Conservation (phyloP, 768 basidiomycete genomes). For the Termitomyces eurrhizus region DNA sequence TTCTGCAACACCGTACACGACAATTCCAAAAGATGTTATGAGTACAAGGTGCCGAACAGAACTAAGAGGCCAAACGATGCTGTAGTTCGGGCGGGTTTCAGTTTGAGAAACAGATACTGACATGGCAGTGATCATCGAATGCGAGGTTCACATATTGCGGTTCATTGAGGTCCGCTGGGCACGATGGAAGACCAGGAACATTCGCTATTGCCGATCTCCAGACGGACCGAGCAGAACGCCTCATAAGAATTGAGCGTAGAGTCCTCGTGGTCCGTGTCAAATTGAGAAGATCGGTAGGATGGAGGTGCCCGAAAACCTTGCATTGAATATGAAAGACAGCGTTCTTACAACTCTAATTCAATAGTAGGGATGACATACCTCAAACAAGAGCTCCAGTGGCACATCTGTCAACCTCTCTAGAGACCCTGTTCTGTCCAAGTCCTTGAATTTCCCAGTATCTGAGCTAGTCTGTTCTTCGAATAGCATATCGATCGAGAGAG, state of each 20-base stretch:
- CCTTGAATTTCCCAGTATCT: neutral
- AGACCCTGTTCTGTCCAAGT: neutral
- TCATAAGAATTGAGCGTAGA: conserved; percentile 37
- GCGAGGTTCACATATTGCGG: conserved; percentile 41
- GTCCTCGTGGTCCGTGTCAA: conserved; percentile 39
- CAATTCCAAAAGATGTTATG: conserved; percentile 21
- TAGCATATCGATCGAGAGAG: neutral
- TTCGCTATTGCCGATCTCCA: conserved; percentile 32
- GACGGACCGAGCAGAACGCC: conserved; percentile 29
- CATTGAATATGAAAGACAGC: neutral
- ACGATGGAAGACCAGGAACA: conserved; percentile 33
- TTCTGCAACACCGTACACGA: conserved; percentile 22
- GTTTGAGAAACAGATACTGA: conserved; percentile 19
- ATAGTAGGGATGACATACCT: conserved; percentile 18
- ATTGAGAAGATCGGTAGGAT: conserved; percentile 41
- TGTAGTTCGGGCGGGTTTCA: neutral
- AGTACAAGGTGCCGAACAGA: conserved; percentile 19
- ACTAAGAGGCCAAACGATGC: conserved; percentile 9
- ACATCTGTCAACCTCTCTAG: conserved; percentile 12
- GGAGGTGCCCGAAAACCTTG: conserved; percentile 41
- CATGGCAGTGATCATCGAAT: conserved; percentile 42
- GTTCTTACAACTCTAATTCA: neutral
- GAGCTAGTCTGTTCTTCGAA: neutral
- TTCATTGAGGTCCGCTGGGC: conserved; percentile 42
- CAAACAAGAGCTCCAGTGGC: conserved; percentile 28